Percentiles rank a stretch among this genome's conserved stretches.
Evolutionary conservation across 2,329 filamentous ascomycete species (phyloP).

Genomic region (Aspergillus floridensis): DNA sequence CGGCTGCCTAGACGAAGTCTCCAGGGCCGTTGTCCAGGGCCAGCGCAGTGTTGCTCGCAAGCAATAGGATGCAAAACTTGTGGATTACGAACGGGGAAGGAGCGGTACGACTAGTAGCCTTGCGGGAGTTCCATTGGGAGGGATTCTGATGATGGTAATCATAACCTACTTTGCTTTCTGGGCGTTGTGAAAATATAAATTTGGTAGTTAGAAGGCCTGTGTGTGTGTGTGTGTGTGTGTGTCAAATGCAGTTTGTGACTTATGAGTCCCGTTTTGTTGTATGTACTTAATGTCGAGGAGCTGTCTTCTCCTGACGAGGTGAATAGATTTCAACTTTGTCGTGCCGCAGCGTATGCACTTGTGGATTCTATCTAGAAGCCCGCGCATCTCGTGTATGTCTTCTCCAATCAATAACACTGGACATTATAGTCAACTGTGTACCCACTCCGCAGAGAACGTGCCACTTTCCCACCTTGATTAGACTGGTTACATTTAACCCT

Average conservation of each 20-base stretch:
- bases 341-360: not conserved
- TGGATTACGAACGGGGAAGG: not conserved
- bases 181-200: not conserved
- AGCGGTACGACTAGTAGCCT: not conserved
- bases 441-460: too few relatives aligned
- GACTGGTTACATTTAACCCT: not conserved
- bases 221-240: not conserved
- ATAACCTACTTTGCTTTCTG: not conserved
- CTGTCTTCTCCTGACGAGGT: not conserved
- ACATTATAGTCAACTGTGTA: too few relatives aligned
- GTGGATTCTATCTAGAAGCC: not conserved
- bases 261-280: not conserved
- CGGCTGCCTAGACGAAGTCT: conserved; percentile 57
- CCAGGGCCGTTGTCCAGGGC: conserved; percentile 23
- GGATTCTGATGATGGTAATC: not conserved
- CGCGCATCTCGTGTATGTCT: not conserved
- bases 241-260: not conserved
- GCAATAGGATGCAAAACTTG: not conserved
- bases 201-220: not conserved
- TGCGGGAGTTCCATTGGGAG: not conserved
- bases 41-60: conserved; percentile 17
- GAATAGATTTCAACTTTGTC: not conserved
- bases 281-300: not conserved
- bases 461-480: too few relatives aligned
- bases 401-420: too few relatives aligned